These are phyloP conservation scores for Paraleonurus japonicus DNA, from an alignment of 257 asterid species.

Conservation along the genomic window DNA sequence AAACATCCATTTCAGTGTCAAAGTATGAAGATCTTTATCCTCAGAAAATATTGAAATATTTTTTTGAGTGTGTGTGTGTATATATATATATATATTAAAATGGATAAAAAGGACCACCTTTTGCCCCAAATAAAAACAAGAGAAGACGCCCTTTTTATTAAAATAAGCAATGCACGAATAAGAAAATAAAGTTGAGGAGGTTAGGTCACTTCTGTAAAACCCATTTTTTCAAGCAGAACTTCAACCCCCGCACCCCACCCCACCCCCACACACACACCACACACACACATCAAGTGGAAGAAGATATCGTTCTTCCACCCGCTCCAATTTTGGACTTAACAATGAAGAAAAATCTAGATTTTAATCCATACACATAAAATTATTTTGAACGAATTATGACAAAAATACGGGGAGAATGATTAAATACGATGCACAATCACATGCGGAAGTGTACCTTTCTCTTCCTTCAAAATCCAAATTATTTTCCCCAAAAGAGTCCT, in stretches of 20 bases:
- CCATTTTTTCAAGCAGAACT: not conserved
- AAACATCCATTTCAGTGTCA: constrained; percentile 19
- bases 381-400: not conserved
- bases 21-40: not conserved
- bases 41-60: not conserved
- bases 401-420: not conserved
- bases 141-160: constrained; percentile 12
- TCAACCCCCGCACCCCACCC: not conserved
- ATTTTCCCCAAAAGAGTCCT: constrained; percentile 52
- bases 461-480: constrained; percentile 37
- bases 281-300: not conserved
- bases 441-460: constrained; percentile 38
- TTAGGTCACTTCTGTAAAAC: constrained; percentile 12
- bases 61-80: no score
- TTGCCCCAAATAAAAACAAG: not conserved
- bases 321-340: not conserved
- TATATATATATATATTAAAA: not conserved
- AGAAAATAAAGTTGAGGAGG: constrained; percentile 4
- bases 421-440: not conserved
- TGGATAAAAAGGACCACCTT: not conserved
- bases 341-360: not conserved
- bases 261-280: no score
- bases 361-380: not conserved
- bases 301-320: not conserved
- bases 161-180: constrained; percentile 5